Conservation (phyloP, 208 protist genomes). For the Acanthamoeba triangularis region DNA sequence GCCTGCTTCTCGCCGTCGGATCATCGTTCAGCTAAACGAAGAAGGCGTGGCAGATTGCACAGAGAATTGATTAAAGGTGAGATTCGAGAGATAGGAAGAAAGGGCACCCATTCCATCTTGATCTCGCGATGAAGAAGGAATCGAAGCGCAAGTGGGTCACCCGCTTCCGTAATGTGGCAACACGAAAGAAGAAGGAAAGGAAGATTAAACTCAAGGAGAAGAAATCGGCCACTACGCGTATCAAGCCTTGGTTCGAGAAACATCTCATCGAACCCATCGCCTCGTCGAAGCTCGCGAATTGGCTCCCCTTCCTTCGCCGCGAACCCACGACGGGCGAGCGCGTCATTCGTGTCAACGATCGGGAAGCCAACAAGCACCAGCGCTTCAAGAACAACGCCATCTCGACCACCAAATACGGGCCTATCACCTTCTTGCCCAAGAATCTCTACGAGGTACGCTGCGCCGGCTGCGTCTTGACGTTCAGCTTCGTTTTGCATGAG, state of each 20-base stretch:
- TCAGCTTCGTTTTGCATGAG: background rate
- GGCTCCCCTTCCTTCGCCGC: slow-evolving; percentile 49
- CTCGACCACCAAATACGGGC: slow-evolving; percentile 96
- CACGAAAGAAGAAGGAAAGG: slow-evolving; percentile 57
- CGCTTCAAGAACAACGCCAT: slow-evolving; percentile 92
- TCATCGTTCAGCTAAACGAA: no score
- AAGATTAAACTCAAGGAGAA: slow-evolving; percentile 63
- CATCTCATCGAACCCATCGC: slow-evolving; percentile 33
- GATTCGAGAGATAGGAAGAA: background rate
- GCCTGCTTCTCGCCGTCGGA: no score
- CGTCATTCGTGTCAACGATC: slow-evolving; percentile 17
- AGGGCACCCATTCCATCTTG: background rate
- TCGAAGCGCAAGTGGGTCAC: slow-evolving; percentile 62
- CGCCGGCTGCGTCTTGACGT: background rate
- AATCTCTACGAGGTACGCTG: slow-evolving; percentile 95
- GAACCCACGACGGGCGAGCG: slow-evolving; percentile 42
- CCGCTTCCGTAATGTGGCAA: slow-evolving; percentile 38
- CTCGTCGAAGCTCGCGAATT: background rate
- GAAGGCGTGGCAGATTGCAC: no score
- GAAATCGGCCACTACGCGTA: background rate
- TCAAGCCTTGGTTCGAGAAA: slow-evolving; percentile 53
- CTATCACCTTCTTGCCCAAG: slow-evolving; percentile 96
- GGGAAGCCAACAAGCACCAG: slow-evolving; percentile 4
- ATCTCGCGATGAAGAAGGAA: background rate
- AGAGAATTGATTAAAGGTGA: no score